Conservation (phyloP, 371 early-diverging fungal species). For the Rhizopus delemar region DNA sequence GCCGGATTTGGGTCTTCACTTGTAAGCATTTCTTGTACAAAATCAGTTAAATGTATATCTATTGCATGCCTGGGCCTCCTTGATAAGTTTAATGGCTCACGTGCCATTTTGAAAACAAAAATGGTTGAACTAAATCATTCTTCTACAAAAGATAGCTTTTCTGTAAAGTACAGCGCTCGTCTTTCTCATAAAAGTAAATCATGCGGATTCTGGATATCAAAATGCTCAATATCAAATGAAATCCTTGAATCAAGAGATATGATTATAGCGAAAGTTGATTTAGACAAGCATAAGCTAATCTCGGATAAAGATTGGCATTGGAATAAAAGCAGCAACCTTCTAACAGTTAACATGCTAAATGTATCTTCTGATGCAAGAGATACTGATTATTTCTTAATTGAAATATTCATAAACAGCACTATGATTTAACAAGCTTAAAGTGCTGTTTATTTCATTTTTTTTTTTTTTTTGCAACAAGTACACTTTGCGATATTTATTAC, state of each 20-base stretch:
- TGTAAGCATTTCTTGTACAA: constrained; percentile 10
- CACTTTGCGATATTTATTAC: background rate
- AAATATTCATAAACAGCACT: background rate
- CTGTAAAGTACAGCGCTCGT: constrained; percentile 1
- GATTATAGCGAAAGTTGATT: background rate
- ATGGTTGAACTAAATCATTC: background rate
- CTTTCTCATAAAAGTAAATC: constrained; percentile 13
- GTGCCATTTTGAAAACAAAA: constrained; percentile 7
- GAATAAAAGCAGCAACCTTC: constrained; percentile 1
- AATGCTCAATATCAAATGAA: background rate
- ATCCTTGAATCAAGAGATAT: background rate
- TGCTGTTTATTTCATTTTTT: no score
- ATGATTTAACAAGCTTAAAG: no score
- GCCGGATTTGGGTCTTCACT: constrained; percentile 5
- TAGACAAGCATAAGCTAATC: constrained; percentile 1
- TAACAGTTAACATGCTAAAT: constrained; percentile 17
- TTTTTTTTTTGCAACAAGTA: background rate
- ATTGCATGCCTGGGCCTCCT: constrained; percentile 27
- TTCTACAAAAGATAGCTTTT: background rate
- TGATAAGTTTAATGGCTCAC: constrained; percentile 25
- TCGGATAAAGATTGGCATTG: constrained; percentile 5
- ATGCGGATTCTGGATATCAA: constrained; percentile 23
- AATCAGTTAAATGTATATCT: background rate
- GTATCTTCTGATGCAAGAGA: background rate
- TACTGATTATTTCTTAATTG: constrained; percentile 8